Base-by-base conservation (phyloP, 257 asterid genomes). In the Nicotiana obtusifolia region DNA sequence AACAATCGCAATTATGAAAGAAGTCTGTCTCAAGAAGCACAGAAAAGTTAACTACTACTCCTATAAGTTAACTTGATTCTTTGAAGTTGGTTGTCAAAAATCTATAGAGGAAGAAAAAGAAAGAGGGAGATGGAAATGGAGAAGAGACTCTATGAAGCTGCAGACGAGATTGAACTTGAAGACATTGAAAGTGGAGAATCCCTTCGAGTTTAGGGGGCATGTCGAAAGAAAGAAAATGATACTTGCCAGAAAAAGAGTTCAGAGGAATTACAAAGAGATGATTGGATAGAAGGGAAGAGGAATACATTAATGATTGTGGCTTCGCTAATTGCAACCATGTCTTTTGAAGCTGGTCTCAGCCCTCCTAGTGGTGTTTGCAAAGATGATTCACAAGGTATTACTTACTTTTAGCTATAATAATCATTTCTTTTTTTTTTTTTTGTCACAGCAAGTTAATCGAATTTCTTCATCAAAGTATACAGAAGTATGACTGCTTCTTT, bases 291-390 rank as follows among this genome's bases (percentile, higher is more conserved):
- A 13, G 80, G 66, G 16, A 77, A 84, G 84, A 20, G 80, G 47
- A 84, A 86, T 8, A 86, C 85, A 9, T 19, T 88, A 37, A 88
- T 88, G 91, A 76, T 88, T 0, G 91, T 86, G 3, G 89, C 91
- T 3, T 84, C 88, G 2, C 84, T 88, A 0, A 83, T 88, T 13
- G 89, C 89, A 14, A 83, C 88, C 2, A 86, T 88, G 89, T 88
- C 89, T 1, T 86, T 86, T 24, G 86, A 88, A 35, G 88, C 84
- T 0, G 91, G 86, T 0, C 68, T 81, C 10, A 33, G 14, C 22
- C 87, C 90, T 10, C 85, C 91, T 0, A n/a, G 54, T 0, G 80
- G 83, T 1, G 77, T 84, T 3, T 82, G 86, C 87, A n/a, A 59
- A 16, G 80, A 77, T 0, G 81, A 83, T 7, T 31, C 2, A 9